phyloP scores from a whole-genome alignment of 768 basidiomycete species.

The Termitomyces sp. region DNA sequence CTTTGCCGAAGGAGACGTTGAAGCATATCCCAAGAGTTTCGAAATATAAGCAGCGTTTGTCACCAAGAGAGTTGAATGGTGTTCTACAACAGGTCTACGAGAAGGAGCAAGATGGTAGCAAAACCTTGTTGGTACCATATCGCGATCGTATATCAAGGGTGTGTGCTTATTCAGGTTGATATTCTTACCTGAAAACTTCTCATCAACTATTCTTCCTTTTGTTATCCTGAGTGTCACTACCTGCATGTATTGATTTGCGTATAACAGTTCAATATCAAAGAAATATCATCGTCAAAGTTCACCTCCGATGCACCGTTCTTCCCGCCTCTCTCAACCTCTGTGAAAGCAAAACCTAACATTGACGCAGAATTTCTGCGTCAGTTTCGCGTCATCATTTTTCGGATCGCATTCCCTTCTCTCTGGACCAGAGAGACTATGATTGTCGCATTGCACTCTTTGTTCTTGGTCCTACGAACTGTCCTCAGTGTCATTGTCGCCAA shows the following conservation, averaged over 20 bases:
- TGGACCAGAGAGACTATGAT: slow-evolving; percentile 70
- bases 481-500: slow-evolving; percentile 85
- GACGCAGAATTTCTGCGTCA: slow-evolving; percentile 69
- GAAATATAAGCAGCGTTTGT: slow-evolving; percentile 24
- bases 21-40: slow-evolving; percentile 22
- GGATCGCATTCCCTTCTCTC: slow-evolving; percentile 65
- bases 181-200: neutral
- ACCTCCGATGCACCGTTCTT: slow-evolving; percentile 55
- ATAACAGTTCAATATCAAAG: slow-evolving; percentile 38
- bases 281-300: slow-evolving; percentile 49
- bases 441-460: slow-evolving; percentile 74
- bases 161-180: slow-evolving; percentile 11
- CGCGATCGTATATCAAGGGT: slow-evolving; percentile 63
- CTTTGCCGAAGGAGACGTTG: slow-evolving; percentile 28
- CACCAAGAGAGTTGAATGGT: slow-evolving; percentile 38
- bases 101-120: slow-evolving; percentile 52
- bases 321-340: slow-evolving; percentile 45
- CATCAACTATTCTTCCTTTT: neutral
- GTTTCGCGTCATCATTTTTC: slow-evolving; percentile 66
- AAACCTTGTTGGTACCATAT: slow-evolving; percentile 66
- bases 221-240: neutral
- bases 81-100: slow-evolving; percentile 64
- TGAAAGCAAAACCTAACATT: slow-evolving; percentile 57
- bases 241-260: neutral
- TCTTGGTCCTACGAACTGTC: slow-evolving; percentile 82